Percentiles rank a stretch among this genome's conserved stretches.
Conservation (phyloP, 1,139 yeast genomes). For the Pichia sp. region DNA sequence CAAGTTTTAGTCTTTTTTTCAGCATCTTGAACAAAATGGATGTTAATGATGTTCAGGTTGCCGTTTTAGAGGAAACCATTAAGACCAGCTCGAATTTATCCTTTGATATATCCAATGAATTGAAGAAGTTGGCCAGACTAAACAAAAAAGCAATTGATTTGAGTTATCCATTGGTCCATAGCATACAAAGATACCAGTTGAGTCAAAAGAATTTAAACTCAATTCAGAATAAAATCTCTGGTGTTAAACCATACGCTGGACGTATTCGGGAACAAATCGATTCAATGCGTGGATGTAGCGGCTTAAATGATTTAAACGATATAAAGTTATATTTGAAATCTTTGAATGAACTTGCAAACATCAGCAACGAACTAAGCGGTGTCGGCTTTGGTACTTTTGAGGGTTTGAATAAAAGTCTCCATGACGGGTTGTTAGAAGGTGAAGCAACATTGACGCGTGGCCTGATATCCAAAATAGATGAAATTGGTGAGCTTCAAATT, state of each 20-base stretch:
- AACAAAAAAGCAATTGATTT: constrained; percentile 56
- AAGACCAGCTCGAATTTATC: constrained; percentile 52
- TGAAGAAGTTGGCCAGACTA: constrained; percentile 46
- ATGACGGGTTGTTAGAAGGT: constrained; percentile 36
- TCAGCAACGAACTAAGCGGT: constrained; percentile 32
- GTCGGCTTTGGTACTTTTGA: constrained; percentile 34
- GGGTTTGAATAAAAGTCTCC: constrained; percentile 42
- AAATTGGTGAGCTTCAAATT: constrained; percentile 30
- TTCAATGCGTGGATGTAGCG: constrained; percentile 14
- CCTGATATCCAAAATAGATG: constrained; percentile 27
- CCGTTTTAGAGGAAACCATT: constrained; percentile 71
- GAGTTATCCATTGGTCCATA: constrained; percentile 63
- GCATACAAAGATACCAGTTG: constrained; percentile 48
- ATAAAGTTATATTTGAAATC: constrained; percentile 29
- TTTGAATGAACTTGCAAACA: constrained; percentile 29
- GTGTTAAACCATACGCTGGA: constrained; percentile 59
- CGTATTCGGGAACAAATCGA: constrained; percentile 4
- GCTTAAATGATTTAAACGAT: constrained; percentile 28
- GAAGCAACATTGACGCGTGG: constrained; percentile 33
- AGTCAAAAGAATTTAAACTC: constrained; percentile 53
- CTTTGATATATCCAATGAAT: constrained; percentile 44
- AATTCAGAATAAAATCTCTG: constrained; percentile 52
- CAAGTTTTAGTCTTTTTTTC: no score
- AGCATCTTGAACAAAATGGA: constrained; percentile 26
- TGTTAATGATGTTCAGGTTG: constrained; percentile 77